These are phyloP conservation scores for Rhodotorula sp. DNA, from an alignment of 1,284 basidiomycete genomes.

Conservation along the genomic window DNA sequence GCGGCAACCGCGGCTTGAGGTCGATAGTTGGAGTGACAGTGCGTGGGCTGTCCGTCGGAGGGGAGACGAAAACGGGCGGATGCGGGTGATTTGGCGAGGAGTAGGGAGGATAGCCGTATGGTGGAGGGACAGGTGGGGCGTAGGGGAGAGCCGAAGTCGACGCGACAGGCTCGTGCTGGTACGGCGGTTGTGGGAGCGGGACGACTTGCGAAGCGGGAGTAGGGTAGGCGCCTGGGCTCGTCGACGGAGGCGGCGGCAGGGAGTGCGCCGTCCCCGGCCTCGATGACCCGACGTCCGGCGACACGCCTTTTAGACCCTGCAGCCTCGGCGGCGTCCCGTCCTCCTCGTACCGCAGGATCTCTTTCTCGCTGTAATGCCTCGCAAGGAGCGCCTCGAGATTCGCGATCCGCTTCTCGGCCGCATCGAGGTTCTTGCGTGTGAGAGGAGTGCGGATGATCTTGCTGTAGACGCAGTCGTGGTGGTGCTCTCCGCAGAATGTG, in stretches of 20 bases:
- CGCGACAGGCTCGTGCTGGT: background rate
- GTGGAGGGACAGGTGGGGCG: too few relatives aligned
- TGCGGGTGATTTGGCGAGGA: background rate
- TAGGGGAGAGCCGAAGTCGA: background rate
- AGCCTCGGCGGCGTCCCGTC: background rate
- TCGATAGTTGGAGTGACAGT: background rate
- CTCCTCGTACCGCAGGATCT: background rate
- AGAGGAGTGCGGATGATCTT: slow-evolving; percentile 11
- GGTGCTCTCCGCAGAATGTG: slow-evolving; percentile 9
- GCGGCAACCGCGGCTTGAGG: background rate
- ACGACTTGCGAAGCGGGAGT: background rate
- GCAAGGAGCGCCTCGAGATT: slow-evolving; percentile 30
- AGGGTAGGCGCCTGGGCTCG: background rate
- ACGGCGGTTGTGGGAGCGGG: background rate
- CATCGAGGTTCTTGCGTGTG: slow-evolving; percentile 35
- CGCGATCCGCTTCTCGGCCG: slow-evolving; percentile 34
- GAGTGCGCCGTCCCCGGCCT: too few relatives aligned
- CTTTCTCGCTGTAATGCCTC: background rate
- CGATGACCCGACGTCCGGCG: too few relatives aligned
- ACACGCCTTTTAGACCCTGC: too few relatives aligned
- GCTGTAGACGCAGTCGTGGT: slow-evolving; percentile 12
- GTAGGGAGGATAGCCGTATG: background rate
- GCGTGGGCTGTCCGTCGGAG: too few relatives aligned
- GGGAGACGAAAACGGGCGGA: background rate
- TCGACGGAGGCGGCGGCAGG: background rate